phyloP scores from a whole-genome alignment of 768 basidiomycete genomes.

The Pluteus cervinus region DNA sequence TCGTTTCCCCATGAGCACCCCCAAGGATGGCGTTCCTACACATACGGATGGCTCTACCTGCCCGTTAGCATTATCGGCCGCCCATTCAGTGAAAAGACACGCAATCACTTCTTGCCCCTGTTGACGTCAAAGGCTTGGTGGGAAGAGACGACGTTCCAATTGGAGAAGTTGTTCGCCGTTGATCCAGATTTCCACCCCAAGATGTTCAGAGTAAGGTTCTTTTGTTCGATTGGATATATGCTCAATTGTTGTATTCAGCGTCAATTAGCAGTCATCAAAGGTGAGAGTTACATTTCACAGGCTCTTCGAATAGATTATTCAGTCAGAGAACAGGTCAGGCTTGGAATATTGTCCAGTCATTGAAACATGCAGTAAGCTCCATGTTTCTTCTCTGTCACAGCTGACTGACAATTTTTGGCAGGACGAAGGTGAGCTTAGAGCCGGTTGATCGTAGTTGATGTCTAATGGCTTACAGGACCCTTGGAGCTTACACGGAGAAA shows the following conservation, averaged over 20 bases:
- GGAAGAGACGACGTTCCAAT: slow-evolving; percentile 77
- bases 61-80: slow-evolving; percentile 81
- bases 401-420: slow-evolving; percentile 21
- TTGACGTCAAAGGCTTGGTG: slow-evolving; percentile 86
- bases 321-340: slow-evolving; percentile 51
- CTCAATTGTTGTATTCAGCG: slow-evolving; percentile 33
- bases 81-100: slow-evolving; percentile 79
- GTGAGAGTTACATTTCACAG: slow-evolving; percentile 14
- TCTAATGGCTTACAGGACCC: slow-evolving; percentile 49
- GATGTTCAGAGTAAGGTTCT: slow-evolving; percentile 67
- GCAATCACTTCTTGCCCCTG: slow-evolving; percentile 76
- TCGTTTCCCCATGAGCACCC: slow-evolving; percentile 92
- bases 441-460: neutral
- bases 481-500: slow-evolving; percentile 82
- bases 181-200: slow-evolving; percentile 87
- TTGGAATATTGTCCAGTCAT: slow-evolving; percentile 83
- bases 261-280: slow-evolving; percentile 91
- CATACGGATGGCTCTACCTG: slow-evolving; percentile 85
- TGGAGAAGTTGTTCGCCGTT: slow-evolving; percentile 70
- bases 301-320: slow-evolving; percentile 1
- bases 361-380: slow-evolving; percentile 62
- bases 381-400: slow-evolving; percentile 2
- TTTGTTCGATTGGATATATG: slow-evolving; percentile 1
- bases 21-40: slow-evolving; percentile 69
- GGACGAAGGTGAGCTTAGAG: slow-evolving; percentile 60